Evolutionary conservation across 1,284 basidiomycete genomes (phyloP).

Genomic region (Coniophora puteana): DNA sequence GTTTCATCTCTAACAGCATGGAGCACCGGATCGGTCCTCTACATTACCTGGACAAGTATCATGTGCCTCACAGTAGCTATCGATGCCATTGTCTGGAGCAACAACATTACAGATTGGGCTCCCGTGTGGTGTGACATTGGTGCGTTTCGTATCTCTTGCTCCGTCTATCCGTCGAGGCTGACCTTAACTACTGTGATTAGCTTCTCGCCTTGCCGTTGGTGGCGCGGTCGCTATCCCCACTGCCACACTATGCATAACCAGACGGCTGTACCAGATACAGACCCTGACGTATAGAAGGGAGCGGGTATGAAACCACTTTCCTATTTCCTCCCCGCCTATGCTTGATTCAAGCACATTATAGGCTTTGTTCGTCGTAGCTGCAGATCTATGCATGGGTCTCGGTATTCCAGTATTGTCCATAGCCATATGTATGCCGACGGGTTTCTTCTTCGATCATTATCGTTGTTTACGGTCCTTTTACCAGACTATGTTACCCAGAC

Average conservation of each 20-base stretch:
- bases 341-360: too few species aligned
- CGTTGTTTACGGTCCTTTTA: not conserved
- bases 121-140: constrained; percentile 79
- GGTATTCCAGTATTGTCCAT: too few species aligned
- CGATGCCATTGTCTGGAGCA: constrained; percentile 66
- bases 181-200: not conserved
- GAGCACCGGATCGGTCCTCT: constrained; percentile 58
- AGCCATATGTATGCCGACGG: too few species aligned
- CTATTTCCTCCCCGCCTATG: not conserved
- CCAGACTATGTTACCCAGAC: constrained; percentile 33
- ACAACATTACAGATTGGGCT: constrained; percentile 49
- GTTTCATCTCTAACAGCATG: constrained; percentile 28
- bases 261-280: not conserved
- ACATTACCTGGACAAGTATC: constrained; percentile 59
- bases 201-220: not conserved
- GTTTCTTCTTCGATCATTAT: too few species aligned
- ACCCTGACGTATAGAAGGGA: too few species aligned
- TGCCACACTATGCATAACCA: not conserved
- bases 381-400: too few species aligned
- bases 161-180: constrained; percentile 8
- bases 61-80: constrained; percentile 54
- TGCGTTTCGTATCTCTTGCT: constrained; percentile 37
- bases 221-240: not conserved
- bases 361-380: too few species aligned
- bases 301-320: too few species aligned